Evolutionary conservation across 2,329 filamentous ascomycete species (phyloP).

Genomic region (Arthrocladium fulminans): DNA sequence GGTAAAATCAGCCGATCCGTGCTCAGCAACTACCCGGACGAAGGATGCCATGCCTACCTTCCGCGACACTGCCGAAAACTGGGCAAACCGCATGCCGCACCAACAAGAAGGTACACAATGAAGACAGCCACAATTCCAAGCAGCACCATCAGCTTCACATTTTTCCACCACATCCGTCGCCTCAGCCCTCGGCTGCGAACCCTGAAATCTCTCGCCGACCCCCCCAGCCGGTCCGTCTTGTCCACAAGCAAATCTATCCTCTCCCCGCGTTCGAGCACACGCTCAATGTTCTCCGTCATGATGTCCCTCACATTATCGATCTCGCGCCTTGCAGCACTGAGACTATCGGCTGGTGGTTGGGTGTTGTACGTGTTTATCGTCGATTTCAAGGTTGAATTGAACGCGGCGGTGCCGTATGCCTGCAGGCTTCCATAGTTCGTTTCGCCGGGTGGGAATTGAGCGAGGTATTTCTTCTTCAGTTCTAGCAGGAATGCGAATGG

Average conservation of each 20-base stretch:
- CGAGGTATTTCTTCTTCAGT: constrained; percentile 78
- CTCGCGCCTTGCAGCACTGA: constrained; percentile 73
- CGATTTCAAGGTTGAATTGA: constrained; percentile 68
- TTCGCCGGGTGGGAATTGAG: constrained; percentile 53
- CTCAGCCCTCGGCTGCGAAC: constrained; percentile 78
- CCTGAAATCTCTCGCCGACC: constrained; percentile 80
- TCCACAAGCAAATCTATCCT: constrained; percentile 88
- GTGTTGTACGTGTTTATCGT: constrained; percentile 81
- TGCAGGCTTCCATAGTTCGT: constrained; percentile 71
- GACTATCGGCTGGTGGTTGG: constrained; percentile 68
- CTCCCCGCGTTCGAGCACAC: constrained; percentile 80
- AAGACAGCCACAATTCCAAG: constrained; percentile 61
- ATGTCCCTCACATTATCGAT: constrained; percentile 88
- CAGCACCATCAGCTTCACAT: constrained; percentile 85
- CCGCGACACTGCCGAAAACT: no score
- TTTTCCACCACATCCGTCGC: constrained; percentile 99
- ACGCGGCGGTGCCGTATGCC: constrained; percentile 80
- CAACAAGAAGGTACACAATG: constrained; percentile 61
- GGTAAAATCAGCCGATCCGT: no score
- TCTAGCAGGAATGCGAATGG: constrained; percentile 89
- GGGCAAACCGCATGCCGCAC: constrained; percentile 63
- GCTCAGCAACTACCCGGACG: no score
- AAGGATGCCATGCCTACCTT: no score
- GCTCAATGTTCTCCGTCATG: constrained; percentile 93
- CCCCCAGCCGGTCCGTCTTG: constrained; percentile 88